Evolutionary conservation across 192 early-diverging fungal genomes (phyloP), one percentile per base, ranked within the genome.

Genomic region (Helicostylum pulchrum): DNA sequence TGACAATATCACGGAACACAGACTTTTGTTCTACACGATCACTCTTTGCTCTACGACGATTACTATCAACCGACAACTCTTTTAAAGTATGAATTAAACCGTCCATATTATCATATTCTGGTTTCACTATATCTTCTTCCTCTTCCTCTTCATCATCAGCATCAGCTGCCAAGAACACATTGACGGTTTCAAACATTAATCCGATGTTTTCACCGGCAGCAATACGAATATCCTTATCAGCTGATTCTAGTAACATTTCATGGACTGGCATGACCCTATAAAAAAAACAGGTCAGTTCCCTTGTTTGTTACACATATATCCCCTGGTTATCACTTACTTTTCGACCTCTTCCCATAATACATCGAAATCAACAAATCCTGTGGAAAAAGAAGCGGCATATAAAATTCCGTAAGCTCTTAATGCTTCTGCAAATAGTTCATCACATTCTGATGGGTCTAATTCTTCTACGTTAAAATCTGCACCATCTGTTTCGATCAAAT

Each of bases 201-300:
- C 88, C 90, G 73, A 90, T 84, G 68, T 89, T 86, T 76, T 89
- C 88, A 32, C 85, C 90, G 2, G 85, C 75, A 11, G 87, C 85
- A 11, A 90, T 77, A 48, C 12, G 46, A 11, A 88, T 73, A 8
- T 89, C 85, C 23, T 88, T 80, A 15, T 72, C 62, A 7, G 80
- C 64, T 31, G 82, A 81, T 19, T 83, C 85, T 34, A 92, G 67
- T 17, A 82, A 70, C 10, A 73, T 74, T 52, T 80, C 77, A 56
- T 85, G 85, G 0, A 68, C 70, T 14, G 80, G 77, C 39, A 85
- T 65, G 3, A 85, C 61, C 15, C 67, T 74, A 56, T 75, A 73
- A 58, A 81, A 76, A 55, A 0, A 55, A 36, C 9, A 19, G 7
- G 36, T 39, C 36, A 39, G 36, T 39, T 39, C 15, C 48, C 15